Percentiles rank a stretch among this genome's conserved stretches.
phyloP scores from a whole-genome alignment of 768 basidiomycete genomes.

The Asterophora parasitica region DNA sequence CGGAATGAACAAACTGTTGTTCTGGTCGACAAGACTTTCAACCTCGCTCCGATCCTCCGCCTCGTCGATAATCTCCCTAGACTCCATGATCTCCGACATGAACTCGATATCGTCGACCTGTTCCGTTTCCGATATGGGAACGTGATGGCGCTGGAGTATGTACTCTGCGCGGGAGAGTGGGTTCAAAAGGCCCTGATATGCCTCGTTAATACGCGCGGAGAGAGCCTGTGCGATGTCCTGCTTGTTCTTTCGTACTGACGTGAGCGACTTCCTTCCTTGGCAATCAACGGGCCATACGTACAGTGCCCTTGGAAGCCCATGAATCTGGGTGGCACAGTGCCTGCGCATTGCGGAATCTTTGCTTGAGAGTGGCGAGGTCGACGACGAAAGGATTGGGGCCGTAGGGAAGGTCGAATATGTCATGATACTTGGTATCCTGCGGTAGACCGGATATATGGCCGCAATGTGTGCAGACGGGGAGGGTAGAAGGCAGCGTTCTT shows the following conservation, averaged over 20 bases:
- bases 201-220: slow-evolving; percentile 77
- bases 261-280: slow-evolving; percentile 2
- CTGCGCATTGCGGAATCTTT: slow-evolving; percentile 68
- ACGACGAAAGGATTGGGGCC: slow-evolving; percentile 68
- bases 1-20: slow-evolving; percentile 39
- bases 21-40: slow-evolving; percentile 44
- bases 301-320: slow-evolving; percentile 66
- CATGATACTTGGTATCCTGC: slow-evolving; percentile 53
- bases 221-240: slow-evolving; percentile 57
- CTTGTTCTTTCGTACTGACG: slow-evolving; percentile 37
- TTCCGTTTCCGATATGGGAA: slow-evolving; percentile 62
- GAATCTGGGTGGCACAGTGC: slow-evolving; percentile 81
- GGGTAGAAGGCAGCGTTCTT: slow-evolving; percentile 48
- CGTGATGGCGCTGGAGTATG: slow-evolving; percentile 60
- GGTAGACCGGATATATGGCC: slow-evolving; percentile 59
- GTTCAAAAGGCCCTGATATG: slow-evolving; percentile 69
- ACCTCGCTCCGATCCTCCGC: slow-evolving; percentile 48
- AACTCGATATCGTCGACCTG: slow-evolving; percentile 66
- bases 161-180: slow-evolving; percentile 80
- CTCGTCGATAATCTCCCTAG: slow-evolving; percentile 70
- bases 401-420: slow-evolving; percentile 60
- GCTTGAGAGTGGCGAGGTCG: slow-evolving; percentile 54
- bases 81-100: slow-evolving; percentile 75
- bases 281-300: slow-evolving; percentile 25
- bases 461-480: slow-evolving; percentile 78